Evolutionary conservation across 2,329 filamentous ascomycete genomes (phyloP).

Genomic region (Pseudogymnoascus sp.): DNA sequence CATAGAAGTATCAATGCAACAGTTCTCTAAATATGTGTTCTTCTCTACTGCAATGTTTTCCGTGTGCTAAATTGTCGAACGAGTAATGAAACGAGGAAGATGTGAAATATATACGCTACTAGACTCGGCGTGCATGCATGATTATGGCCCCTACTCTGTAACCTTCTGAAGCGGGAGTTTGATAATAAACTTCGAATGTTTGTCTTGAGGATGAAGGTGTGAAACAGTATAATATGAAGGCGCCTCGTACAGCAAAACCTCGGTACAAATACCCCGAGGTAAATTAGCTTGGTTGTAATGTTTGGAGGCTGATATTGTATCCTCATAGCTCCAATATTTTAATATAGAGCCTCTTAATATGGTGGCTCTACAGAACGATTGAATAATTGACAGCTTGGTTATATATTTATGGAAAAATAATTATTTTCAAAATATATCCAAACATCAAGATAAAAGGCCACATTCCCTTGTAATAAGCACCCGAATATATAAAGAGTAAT

Average conservation of each 20-base stretch:
- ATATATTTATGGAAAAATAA: not conserved
- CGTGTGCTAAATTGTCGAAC: not conserved
- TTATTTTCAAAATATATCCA: too few species aligned
- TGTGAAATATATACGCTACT: not conserved
- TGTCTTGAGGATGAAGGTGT: not conserved
- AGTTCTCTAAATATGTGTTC: not conserved
- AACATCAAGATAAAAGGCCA: not conserved
- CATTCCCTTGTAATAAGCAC: not conserved
- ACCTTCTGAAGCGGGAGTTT: not conserved
- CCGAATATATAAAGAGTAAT: too few species aligned
- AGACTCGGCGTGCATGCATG: not conserved
- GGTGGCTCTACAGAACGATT: not conserved
- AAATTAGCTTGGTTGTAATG: not conserved
- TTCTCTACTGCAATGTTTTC: not conserved
- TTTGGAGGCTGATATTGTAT: not conserved
- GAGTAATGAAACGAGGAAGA: not conserved
- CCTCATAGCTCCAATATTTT: too few species aligned
- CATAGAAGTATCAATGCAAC: slow-evolving; percentile 9
- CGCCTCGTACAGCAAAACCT: not conserved
- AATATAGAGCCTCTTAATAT: not conserved
- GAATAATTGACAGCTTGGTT: not conserved
- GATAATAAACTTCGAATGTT: not conserved
- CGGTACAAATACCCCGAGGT: not conserved
- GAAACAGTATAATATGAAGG: not conserved
- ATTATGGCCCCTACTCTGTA: not conserved